Conservation (phyloP, 2,329 filamentous ascomycete species). For the Ceratocystis cubensis region DNA sequence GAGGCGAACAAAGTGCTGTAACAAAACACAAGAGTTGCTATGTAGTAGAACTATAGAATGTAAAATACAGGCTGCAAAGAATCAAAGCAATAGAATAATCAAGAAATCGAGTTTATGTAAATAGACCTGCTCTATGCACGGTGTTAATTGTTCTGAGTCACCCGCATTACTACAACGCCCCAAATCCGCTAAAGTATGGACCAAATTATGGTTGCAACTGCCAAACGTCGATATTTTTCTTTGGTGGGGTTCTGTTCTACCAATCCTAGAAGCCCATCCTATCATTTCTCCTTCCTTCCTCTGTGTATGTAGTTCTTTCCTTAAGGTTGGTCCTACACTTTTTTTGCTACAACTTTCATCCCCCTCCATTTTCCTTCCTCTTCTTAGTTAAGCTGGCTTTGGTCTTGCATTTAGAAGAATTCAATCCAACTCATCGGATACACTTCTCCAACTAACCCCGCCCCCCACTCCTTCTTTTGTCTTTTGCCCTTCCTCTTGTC, state of each 20-base stretch:
- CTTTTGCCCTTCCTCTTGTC: not conserved
- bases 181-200: not conserved
- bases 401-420: not conserved
- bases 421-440: not conserved
- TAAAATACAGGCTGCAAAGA: no score
- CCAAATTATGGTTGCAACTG: not conserved
- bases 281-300: not conserved
- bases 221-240: conserved; percentile 3
- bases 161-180: not conserved
- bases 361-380: not conserved
- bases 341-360: not conserved
- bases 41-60: no score
- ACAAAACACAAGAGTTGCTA: no score
- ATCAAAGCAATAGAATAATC: no score
- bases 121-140: not conserved
- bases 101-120: no score
- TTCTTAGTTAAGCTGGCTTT: not conserved
- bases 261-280: not conserved
- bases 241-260: conserved; percentile 10
- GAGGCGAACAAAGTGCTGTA: no score
- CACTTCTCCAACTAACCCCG: not conserved
- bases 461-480: not conserved
- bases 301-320: not conserved
- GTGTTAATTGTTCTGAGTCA: not conserved
- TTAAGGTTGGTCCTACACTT: not conserved